Conservation (phyloP, 192 early-diverging fungal species). For the Radiomyces spectabilis region DNA sequence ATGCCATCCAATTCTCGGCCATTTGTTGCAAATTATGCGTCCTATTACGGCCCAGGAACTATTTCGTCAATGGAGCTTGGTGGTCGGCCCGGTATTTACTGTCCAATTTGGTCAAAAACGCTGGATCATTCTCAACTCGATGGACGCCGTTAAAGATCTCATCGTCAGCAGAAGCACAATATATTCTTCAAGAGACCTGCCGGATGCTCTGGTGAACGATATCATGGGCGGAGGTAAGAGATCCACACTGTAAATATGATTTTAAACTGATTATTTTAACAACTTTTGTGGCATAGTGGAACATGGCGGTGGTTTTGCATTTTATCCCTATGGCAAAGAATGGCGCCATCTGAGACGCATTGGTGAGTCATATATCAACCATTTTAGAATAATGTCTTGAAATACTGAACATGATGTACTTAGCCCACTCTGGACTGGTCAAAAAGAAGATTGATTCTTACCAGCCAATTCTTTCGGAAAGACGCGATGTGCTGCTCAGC, state of each 20-base stretch:
- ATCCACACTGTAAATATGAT: not conserved
- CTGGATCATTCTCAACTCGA: conserved; percentile 30
- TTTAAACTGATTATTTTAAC: not conserved
- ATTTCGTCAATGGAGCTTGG: conserved; percentile 19
- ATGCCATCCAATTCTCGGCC: conserved; percentile 19
- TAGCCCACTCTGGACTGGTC: conserved; percentile 23
- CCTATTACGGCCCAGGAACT: conserved; percentile 4
- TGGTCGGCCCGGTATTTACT: conserved; percentile 25
- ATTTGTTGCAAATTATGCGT: conserved; percentile 9
- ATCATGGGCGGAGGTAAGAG: conserved; percentile 19
- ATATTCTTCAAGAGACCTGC: conserved; percentile 30
- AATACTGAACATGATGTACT: not conserved
- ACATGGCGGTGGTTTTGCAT: conserved; percentile 26
- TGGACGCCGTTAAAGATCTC: conserved; percentile 16
- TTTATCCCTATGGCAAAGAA: conserved; percentile 21
- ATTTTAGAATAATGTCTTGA: too few relatives aligned
- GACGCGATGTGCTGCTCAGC: not conserved
- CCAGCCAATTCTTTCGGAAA: conserved; percentile 19
- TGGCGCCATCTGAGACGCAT: conserved; percentile 25
- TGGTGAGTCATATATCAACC: too few relatives aligned
- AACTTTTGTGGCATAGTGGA: too few relatives aligned
- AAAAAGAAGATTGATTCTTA: conserved; percentile 26
- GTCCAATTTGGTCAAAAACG: conserved; percentile 14
- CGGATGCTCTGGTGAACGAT: conserved; percentile 7
- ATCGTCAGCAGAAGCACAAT: conserved; percentile 20